Evolutionary conservation across 2,329 filamentous ascomycete genomes (phyloP), one percentile per base, ranked within the genome.

Genomic region (Fusarium citri): DNA sequence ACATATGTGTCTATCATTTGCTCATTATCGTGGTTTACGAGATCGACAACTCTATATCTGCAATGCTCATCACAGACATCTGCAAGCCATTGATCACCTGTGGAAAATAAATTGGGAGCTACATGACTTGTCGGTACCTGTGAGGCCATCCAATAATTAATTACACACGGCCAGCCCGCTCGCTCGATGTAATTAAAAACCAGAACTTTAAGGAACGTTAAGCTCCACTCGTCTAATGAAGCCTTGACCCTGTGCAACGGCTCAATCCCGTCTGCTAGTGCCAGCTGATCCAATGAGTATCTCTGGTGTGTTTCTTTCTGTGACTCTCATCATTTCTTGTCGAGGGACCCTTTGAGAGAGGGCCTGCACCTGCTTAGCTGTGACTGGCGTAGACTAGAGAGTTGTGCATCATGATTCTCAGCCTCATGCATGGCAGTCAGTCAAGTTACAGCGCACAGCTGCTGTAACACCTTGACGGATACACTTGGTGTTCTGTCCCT

Each of bases 121-220:
- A 16, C 53, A 31, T 46, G 37, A 55, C 54, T 59, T 25, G 28
- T 47, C 37, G 20, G 46, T 65, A 37, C 55, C 55, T 46, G 43
- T 57, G 48, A 59, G 59, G 43, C 55, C 46, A 53, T 59, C 60
- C 59, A 69, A 59, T 63, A 69, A 68, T 69, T 62, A 74, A 72
- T 63, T 60, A 63, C 59, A 54, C 59, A 54, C 57, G 46, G 46
- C 63, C 61, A 61, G 55, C 72, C 72, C 62, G 49, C 64, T 55
- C 58, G 57, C 68, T 62, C 56, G 48, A 68, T 45, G 70, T 70
- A 74, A 76, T 74, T 75, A 74, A 74, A 76, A 72, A 66, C 66
- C 65, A 76, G 71, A 73, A 66, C 64, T 62, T 62, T 64, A 67
- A 72, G 72, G 68, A 67, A 71, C 55, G 46, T 59, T 49, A 47